Evolutionary conservation across 805 yeast genomes (phyloP), one percentile per base, ranked within the genome.

Genomic region (Dipodascus geniculatus): DNA sequence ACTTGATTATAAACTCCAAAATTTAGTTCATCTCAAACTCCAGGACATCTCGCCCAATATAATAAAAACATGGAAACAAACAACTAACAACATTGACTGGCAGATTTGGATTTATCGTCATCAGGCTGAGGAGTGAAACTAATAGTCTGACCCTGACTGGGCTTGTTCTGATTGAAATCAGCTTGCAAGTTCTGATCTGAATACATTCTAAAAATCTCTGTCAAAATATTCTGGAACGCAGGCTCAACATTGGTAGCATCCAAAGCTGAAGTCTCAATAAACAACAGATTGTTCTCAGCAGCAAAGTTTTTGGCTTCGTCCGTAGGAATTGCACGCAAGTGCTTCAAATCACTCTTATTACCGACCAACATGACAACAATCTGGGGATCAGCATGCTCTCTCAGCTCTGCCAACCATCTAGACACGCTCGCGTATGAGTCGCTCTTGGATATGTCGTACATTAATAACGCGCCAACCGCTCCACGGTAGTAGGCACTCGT

Each of bases 401-500:
- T 87, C 70, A 93, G 79, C 73, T 93, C 98, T 67, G 85, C 87
- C 87, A 48, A 93, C 98, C 73, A 93, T 83, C 73, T 85, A 88
- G 74, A 84, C 79, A 75, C 93, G 77, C 73, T 91, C 91, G 70
- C 90, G 83, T 71, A 93, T 71, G 74, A 85, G 69, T 88, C 96
- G 67, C 88, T 96, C 71, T 91, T 91, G 56, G 96, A 81, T 64
- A 91, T 91, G 72, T 91, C 99, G 71, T 91, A 91, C 58, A 91
- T 96, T 55, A 91, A 85, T 63, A 91, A 77, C 2, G 98, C 98
- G 56, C 99, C 99, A 53, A 90, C 96, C 0, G 99, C 98, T 47
- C 98, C 99, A 67, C 99, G 80, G 70, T 91, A 91, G 73, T 91
- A 91, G 3, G 98, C 98, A 54, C 93, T 83, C 31, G 99, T 93